Conservation (phyloP, 2,329 filamentous ascomycete species). For the Taxawa tesnikishii region DNA sequence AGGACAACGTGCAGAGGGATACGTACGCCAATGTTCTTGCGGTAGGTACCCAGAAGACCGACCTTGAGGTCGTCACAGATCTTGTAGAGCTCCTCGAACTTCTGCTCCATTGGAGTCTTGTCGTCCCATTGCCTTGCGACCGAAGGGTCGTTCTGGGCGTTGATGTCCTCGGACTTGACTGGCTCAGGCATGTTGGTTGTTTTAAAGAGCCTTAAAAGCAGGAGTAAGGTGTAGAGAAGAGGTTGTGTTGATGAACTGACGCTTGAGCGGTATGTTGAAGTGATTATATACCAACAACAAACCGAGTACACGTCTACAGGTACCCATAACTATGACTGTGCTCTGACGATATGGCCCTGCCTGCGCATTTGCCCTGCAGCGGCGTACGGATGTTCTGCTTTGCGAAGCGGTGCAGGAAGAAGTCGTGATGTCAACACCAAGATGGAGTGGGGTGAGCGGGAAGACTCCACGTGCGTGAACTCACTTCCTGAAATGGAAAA, state of each 20-base stretch:
- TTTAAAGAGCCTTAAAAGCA: too few relatives aligned
- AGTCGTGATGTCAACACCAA: not conserved
- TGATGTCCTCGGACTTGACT: constrained; percentile 26
- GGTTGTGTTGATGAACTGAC: too few relatives aligned
- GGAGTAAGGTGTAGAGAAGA: too few relatives aligned
- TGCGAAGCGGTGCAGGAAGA: too few relatives aligned
- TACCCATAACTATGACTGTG: too few relatives aligned
- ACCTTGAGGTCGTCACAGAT: constrained; percentile 34
- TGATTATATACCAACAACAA: too few relatives aligned
- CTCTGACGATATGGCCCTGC: too few relatives aligned
- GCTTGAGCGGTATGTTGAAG: too few relatives aligned
- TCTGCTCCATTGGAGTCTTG: constrained; percentile 28
- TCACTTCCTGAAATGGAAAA: not conserved
- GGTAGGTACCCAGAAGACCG: constrained; percentile 29
- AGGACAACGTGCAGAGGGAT: not conserved
- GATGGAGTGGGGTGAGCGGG: not conserved
- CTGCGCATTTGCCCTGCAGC: too few relatives aligned
- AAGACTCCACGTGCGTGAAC: not conserved
- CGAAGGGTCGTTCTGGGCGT: constrained; percentile 31
- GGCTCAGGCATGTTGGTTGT: constrained; percentile 36
- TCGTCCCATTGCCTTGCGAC: constrained; percentile 38
- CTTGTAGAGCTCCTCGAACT: constrained; percentile 35
- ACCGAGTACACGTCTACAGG: too few relatives aligned
- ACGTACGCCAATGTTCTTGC: constrained; percentile 24
- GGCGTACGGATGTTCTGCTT: too few relatives aligned